Evolutionary conservation across 495 filamentous ascomycete species (phyloP).

Genomic region (Xylaria sp.): DNA sequence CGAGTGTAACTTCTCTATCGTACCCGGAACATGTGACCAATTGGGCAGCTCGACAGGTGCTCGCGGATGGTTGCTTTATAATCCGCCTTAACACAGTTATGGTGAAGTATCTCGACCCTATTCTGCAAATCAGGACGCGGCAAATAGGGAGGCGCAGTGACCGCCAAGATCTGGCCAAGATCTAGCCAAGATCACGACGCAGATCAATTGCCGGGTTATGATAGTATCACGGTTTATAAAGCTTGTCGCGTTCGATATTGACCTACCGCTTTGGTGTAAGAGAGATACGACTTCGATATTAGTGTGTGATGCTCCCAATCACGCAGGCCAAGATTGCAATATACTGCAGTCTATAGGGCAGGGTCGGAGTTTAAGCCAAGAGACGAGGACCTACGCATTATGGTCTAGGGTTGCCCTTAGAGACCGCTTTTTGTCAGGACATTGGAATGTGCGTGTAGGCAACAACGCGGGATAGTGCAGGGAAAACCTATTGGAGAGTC

Average conservation of each 20-base stretch:
- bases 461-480: neutral
- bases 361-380: constrained; percentile 15
- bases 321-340: constrained; percentile 13
- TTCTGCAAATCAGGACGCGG: constrained; percentile 13
- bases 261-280: constrained; percentile 26
- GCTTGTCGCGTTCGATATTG: constrained; percentile 19
- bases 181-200: constrained; percentile 21
- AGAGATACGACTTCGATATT: constrained; percentile 21
- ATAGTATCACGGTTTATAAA: constrained; percentile 6
- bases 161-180: constrained; percentile 29
- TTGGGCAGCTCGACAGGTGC: constrained; percentile 17
- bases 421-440: neutral
- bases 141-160: constrained; percentile 12
- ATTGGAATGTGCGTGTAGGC: neutral
- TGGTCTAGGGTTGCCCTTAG: constrained; percentile 1
- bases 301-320: constrained; percentile 16
- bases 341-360: neutral
- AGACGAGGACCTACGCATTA: constrained; percentile 5
- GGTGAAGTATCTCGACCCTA: constrained; percentile 19
- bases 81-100: neutral
- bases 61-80: neutral
- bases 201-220: constrained; percentile 26
- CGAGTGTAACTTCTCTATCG: constrained; percentile 23
- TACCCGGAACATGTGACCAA: constrained; percentile 18
- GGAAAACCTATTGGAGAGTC: neutral